A percentile compares a stretch with the other conserved stretches of the same genome.
phyloP scores from a whole-genome alignment of 2,329 filamentous ascomycete genomes.

The Bisporella sp. region DNA sequence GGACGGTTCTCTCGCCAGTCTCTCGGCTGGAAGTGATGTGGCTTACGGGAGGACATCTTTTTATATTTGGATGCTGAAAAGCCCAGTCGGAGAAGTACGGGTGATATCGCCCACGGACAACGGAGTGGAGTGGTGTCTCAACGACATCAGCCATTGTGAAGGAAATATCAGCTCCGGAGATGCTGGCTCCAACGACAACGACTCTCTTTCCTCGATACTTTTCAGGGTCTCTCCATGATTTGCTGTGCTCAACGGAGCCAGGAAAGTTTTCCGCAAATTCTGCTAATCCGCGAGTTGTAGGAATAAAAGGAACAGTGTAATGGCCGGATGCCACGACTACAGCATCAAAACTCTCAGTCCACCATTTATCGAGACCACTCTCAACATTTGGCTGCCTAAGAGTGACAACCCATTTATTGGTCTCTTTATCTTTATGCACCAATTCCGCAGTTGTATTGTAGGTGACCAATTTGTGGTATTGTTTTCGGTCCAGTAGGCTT shows the following conservation, averaged over 20 bases:
- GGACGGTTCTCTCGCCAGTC: slow-evolving; percentile 35
- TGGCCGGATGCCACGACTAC: slow-evolving; percentile 62
- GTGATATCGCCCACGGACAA: slow-evolving; percentile 45
- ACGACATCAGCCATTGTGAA: slow-evolving; percentile 42
- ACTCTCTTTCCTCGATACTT: slow-evolving; percentile 47
- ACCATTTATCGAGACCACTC: slow-evolving; percentile 47
- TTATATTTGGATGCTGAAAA: slow-evolving; percentile 50
- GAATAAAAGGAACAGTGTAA: slow-evolving; percentile 58
- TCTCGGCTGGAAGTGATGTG: slow-evolving; percentile 29
- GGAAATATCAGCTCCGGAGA: slow-evolving; percentile 57
- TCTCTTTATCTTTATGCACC: slow-evolving; percentile 39
- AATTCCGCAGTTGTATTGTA: slow-evolving; percentile 57
- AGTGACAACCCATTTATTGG: slow-evolving; percentile 43
- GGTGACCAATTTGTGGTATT: slow-evolving; percentile 44
- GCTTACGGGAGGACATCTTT: slow-evolving; percentile 39
- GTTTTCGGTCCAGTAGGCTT: slow-evolving; percentile 41
- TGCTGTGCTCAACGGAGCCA: slow-evolving; percentile 57
- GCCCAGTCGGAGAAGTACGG: slow-evolving; percentile 52
- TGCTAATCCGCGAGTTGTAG: slow-evolving; percentile 49
- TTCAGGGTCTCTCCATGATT: slow-evolving; percentile 61
- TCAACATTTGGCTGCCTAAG: slow-evolving; percentile 37
- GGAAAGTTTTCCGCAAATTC: slow-evolving; percentile 50
- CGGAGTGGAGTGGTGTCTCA: slow-evolving; percentile 41
- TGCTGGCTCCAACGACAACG: slow-evolving; percentile 55
- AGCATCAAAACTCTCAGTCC: slow-evolving; percentile 57